A percentile compares a stretch with the other conserved stretches of the same genome.
Conservation (phyloP, 2,329 filamentous ascomycete species). For the Cladosporium sphaerospermum region DNA sequence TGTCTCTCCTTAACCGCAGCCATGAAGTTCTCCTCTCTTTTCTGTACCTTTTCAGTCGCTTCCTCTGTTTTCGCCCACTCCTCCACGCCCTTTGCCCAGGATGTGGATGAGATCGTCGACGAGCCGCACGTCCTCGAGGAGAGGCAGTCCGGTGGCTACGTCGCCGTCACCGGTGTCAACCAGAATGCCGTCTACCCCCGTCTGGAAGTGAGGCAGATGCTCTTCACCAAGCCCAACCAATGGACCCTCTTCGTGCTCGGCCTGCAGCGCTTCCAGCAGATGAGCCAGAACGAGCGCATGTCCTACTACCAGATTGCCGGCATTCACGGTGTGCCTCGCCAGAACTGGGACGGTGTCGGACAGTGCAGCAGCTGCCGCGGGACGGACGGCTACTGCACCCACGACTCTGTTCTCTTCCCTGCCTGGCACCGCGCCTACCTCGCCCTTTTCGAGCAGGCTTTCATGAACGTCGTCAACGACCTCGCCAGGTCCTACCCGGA, state of each 20-base stretch:
- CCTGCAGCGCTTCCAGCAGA: constrained; percentile 20
- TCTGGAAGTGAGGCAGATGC: constrained; percentile 22
- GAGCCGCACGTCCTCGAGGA: constrained; percentile 4
- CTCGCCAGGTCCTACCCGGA: constrained; percentile 22
- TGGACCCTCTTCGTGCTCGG: constrained; percentile 22
- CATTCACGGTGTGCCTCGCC: constrained; percentile 29
- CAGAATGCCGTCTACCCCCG: constrained; percentile 19
- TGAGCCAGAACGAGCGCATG: constrained; percentile 14
- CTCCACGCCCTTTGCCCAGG: constrained; percentile 1
- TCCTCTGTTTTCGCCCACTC: constrained; percentile 9
- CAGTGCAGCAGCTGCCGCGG: constrained; percentile 23
- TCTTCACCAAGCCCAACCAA: constrained; percentile 18
- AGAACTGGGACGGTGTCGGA: constrained; percentile 25
- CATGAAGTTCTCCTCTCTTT: constrained; percentile 17
- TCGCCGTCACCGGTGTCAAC: constrained; percentile 15
- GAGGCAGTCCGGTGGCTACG: constrained; percentile 11
- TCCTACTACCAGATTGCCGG: constrained; percentile 25
- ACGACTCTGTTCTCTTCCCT: constrained; percentile 30
- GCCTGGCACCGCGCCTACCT: constrained; percentile 30
- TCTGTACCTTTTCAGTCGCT: constrained; percentile 8
- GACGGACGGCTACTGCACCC: constrained; percentile 31
- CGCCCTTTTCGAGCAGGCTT: constrained; percentile 30
- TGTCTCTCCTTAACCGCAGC: constrained; percentile 9
- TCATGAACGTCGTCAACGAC: constrained; percentile 23
- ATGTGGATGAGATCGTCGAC: background rate